A percentile compares a stretch with the other conserved stretches of the same genome.
These are phyloP conservation scores for Raphanus hybrid DNA, from an alignment of 441 rosid genomes.

Conservation along the genomic window DNA sequence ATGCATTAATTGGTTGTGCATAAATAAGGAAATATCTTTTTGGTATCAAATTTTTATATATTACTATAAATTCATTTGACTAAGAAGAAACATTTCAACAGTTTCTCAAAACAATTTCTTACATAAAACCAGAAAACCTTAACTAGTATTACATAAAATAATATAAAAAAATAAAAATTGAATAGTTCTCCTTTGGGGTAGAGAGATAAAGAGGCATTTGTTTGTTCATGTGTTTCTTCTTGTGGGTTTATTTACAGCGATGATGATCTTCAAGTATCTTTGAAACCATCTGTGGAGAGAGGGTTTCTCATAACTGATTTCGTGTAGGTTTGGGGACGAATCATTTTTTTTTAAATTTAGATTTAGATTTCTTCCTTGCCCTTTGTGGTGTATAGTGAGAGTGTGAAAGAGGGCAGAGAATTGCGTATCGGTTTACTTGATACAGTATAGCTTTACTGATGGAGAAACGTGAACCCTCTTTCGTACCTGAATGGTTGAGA, in stretches of 20 bases:
- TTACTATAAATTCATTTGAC: background rate
- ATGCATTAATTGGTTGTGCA: background rate
- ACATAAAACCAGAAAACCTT: background rate
- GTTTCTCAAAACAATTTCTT: background rate
- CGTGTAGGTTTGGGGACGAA: background rate
- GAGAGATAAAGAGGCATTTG: conserved; percentile 38
- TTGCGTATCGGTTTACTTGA: background rate
- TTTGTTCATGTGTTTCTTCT: conserved; percentile 55
- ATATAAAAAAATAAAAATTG: background rate
- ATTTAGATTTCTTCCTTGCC: background rate
- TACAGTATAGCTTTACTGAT: conserved; percentile 37
- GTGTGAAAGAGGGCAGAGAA: too few species aligned
- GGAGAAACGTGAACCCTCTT: conserved; percentile 84
- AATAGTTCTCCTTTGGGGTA: background rate
- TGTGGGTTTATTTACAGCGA: background rate
- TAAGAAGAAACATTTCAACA: background rate
- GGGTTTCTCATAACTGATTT: conserved; percentile 40
- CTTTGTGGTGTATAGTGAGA: conserved; percentile 17
- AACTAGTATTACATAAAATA: background rate
- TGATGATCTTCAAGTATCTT: conserved; percentile 43
- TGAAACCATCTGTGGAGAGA: conserved; percentile 56
- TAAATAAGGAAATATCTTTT: background rate
- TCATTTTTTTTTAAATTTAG: background rate
- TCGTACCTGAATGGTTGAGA: conserved; percentile 95
- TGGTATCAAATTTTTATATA: background rate